Base-by-base conservation (phyloP, 176 grass and related monocot genomes). In the Phoenix dactylifera region DNA sequence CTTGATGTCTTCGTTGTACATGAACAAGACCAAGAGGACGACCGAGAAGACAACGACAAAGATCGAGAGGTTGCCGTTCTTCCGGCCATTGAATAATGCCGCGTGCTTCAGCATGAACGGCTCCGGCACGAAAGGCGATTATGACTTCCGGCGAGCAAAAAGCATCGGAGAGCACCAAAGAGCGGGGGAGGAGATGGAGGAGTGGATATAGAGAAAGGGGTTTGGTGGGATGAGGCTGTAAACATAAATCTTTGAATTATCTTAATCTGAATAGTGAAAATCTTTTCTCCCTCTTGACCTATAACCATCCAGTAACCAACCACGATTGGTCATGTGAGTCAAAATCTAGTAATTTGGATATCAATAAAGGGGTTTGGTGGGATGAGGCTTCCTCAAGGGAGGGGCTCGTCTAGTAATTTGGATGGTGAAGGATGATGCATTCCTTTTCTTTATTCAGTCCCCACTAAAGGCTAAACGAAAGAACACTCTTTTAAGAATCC, bases 1-100 rank as follows among this genome's bases (percentile, higher is more conserved):
- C 61, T 63, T 73, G 79, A 90, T 77, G 79, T 83, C 76, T 76
- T 90, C 87, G 61, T 69, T 72, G 78, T 86, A 90, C 76, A 90
- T 76, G 82, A 90, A 4, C 58, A 90, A 4, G 15, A 79, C 79
- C 57, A 69, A 86, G 32, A 86, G 5, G 72, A 77, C 22, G 72
- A 83, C 70, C 72, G 74, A 71, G 50, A 67, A 60, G 60, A 80
- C 57, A 6, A 77, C 76, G 57, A 86, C 50, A 64, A 86, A 75
- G 0, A 79, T 72, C 50, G 86, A 76, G 30, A 86, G 29, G 68
- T 77, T 80, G 68, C 79, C 76, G 60, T 79, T 64, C 72, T 66
- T 79, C 48, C 79, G 76, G 60, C 71, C 50, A 67, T 75, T 69
- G 24, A 70, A 32, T 70, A 70, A 32, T 70, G 16, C 51, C 4